A percentile compares a stretch with the other conserved stretches of the same genome.
Conservation (phyloP, 140 eudicot genomes). For the Cichorium intybus region DNA sequence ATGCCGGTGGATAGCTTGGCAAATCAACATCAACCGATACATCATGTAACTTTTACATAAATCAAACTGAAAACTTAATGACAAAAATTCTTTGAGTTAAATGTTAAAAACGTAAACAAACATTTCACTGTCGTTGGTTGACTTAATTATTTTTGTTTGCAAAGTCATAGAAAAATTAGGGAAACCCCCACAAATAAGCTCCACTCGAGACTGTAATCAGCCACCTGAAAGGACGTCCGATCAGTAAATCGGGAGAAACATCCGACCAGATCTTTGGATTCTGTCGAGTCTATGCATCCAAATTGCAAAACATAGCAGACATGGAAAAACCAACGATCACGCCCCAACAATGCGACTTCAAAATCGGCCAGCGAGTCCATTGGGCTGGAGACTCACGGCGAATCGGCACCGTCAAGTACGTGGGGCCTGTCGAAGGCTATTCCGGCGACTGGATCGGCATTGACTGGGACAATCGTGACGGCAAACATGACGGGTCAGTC, state of each 20-base stretch:
- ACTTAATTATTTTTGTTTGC: no score
- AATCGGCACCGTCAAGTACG: conserved; percentile 73
- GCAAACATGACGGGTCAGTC: conserved; percentile 83
- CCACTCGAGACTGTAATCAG: not conserved
- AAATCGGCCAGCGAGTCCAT: conserved; percentile 69
- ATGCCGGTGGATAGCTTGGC: no score
- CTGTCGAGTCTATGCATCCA: not conserved
- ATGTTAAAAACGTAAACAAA: no score
- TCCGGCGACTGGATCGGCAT: conserved; percentile 82
- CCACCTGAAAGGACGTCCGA: not conserved
- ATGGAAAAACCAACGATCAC: conserved; percentile 5
- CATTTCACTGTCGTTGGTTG: no score
- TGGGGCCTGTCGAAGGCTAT: conserved; percentile 64
- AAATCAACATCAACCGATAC: no score
- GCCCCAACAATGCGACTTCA: conserved; percentile 33
- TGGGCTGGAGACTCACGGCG: conserved; percentile 52
- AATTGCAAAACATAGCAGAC: conserved; percentile 24
- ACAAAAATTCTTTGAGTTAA: no score
- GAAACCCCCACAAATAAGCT: no score
- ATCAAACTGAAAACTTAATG: no score
- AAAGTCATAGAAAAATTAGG: no score
- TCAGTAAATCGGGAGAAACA: not conserved
- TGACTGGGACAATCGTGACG: conserved; percentile 76
- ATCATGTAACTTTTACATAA: no score
- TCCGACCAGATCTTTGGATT: not conserved